phyloP scores from a whole-genome alignment of 352 stramenopile species.

The Phytophthora pistaciae region DNA sequence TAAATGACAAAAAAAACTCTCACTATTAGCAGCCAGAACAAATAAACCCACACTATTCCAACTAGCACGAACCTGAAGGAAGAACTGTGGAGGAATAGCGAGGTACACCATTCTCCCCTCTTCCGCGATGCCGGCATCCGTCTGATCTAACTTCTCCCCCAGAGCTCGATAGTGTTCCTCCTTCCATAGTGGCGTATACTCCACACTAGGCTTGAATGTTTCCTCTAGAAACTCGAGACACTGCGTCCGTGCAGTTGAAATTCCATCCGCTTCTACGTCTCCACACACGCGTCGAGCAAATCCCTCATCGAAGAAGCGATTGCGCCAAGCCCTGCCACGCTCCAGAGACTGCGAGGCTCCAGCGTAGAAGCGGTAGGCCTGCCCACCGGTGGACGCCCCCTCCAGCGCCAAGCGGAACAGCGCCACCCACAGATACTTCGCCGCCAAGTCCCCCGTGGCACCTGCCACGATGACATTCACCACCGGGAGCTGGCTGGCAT shows the following conservation, averaged over 20 bases:
- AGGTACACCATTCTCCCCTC: constrained; percentile 76
- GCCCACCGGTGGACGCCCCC: constrained; percentile 2
- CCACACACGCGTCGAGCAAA: constrained; percentile 55
- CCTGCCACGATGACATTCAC: constrained; percentile 67
- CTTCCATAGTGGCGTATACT: constrained; percentile 53
- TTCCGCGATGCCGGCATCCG: constrained; percentile 22
- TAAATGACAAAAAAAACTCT: constrained; percentile 19
- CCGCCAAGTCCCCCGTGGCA: constrained; percentile 82
- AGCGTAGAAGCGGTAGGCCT: constrained; percentile 49
- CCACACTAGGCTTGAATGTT: constrained; percentile 47
- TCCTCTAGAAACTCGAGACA: constrained; percentile 48
- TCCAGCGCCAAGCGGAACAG: constrained; percentile 68
- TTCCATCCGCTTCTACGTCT: neutral
- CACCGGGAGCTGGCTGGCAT: constrained; percentile 17
- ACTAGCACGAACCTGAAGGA: constrained; percentile 48
- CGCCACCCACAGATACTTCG: constrained; percentile 87
- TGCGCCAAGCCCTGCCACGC: constrained; percentile 42
- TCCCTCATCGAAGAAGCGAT: constrained; percentile 41
- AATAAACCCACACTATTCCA: neutral
- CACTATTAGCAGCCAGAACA: neutral
- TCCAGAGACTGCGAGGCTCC: constrained; percentile 45
- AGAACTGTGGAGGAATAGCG: constrained; percentile 78
- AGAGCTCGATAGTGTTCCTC: constrained; percentile 45
- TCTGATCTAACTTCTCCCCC: constrained; percentile 17
- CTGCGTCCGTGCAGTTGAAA: constrained; percentile 2